Evolutionary conservation across 805 yeast genomes (phyloP).

Genomic region (Grigorovia jiainica): DNA sequence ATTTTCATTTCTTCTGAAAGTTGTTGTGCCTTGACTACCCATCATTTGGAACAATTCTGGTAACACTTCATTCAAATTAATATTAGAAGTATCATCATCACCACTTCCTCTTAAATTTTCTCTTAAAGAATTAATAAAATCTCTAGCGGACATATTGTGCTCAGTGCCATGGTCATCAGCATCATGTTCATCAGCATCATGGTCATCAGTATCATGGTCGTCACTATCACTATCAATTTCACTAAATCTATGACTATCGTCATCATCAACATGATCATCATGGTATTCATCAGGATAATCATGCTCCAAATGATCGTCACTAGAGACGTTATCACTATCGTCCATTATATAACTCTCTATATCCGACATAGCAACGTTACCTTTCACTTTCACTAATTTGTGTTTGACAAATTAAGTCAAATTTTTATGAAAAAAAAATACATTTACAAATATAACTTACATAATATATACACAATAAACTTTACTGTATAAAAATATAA

Average conservation of each 20-base stretch:
- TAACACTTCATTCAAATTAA: constrained; percentile 28
- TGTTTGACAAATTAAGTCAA: too few relatives aligned
- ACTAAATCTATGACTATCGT: too few relatives aligned
- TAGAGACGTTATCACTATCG: constrained; percentile 61
- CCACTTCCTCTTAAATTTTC: constrained; percentile 1
- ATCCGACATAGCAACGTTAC: constrained; percentile 43
- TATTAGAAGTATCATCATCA: constrained; percentile 10
- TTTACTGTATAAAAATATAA: too few relatives aligned
- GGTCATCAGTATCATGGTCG: constrained; percentile 1
- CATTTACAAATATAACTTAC: too few relatives aligned
- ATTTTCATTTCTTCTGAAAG: constrained; percentile 3
- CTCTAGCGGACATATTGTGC: constrained; percentile 18
- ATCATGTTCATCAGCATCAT: constrained; percentile 14
- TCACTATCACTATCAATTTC: constrained; percentile 2
- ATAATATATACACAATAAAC: too few relatives aligned
- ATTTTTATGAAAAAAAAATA: too few relatives aligned
- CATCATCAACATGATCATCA: not conserved
- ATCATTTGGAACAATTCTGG: constrained; percentile 33
- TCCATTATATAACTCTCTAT: constrained; percentile 39
- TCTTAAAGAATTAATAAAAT: constrained; percentile 18
- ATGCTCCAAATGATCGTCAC: constrained; percentile 41
- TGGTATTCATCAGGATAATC: constrained; percentile 2
- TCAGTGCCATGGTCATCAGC: constrained; percentile 15
- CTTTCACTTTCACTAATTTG: too few relatives aligned
- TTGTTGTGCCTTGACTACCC: constrained; percentile 16